These are phyloP conservation scores for Maudiozyma bulderi DNA, from an alignment of 805 yeast species.

Conservation along the genomic window DNA sequence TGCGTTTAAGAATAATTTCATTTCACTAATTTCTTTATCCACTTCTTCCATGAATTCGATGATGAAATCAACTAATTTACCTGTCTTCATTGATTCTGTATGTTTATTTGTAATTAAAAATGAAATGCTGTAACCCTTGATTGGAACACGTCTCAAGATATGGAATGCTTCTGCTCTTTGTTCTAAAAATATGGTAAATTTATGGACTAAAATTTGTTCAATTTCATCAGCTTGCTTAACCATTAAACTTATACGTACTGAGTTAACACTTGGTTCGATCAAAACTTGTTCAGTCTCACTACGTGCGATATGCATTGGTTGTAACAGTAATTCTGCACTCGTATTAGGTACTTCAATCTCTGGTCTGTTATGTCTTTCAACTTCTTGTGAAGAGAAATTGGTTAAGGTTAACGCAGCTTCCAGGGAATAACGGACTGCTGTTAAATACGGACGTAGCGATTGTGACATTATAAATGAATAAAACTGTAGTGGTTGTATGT, in stretches of 20 bases:
- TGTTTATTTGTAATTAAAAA: constrained; percentile 89
- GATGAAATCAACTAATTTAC: constrained; percentile 89
- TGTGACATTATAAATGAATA: constrained; percentile 58
- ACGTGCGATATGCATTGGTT: constrained; percentile 83
- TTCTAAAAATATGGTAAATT: constrained; percentile 86
- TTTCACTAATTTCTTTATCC: constrained; percentile 95
- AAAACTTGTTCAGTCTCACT: constrained; percentile 88
- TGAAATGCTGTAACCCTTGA: constrained; percentile 85
- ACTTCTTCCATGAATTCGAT: constrained; percentile 99
- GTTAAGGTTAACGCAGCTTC: constrained; percentile 89
- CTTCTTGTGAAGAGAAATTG: constrained; percentile 89
- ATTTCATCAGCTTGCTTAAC: constrained; percentile 97
- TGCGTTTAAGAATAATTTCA: constrained; percentile 93
- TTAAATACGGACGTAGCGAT: constrained; percentile 88
- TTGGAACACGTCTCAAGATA: constrained; percentile 83
- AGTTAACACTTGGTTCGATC: constrained; percentile 89
- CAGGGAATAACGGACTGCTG: constrained; percentile 86
- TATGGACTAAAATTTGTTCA: constrained; percentile 87
- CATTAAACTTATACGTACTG: constrained; percentile 80
- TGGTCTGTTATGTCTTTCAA: constrained; percentile 94
- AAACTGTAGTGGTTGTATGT: not conserved
- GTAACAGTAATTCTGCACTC: constrained; percentile 74
- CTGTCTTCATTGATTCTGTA: constrained; percentile 91
- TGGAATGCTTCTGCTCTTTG: constrained; percentile 93
- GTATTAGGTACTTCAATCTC: constrained; percentile 79